Evolutionary conservation across 1,284 basidiomycete genomes (phyloP), one percentile per base, ranked within the genome.

Genomic region (Apiotrichum montevideense): DNA sequence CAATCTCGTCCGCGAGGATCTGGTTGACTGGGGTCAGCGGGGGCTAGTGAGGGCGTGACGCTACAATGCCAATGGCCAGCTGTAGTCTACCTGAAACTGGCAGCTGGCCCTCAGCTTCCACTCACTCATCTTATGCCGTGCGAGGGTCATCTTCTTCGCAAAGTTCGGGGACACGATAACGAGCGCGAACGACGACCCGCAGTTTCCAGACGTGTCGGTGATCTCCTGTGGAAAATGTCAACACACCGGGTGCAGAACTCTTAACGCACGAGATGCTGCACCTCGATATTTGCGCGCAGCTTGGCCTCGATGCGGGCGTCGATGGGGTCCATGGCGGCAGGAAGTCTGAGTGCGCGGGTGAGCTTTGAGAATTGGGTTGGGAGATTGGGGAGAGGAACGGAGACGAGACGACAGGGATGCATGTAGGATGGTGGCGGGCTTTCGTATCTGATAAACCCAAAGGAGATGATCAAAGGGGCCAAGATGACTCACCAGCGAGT

Each of bases 121-220:
- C 73, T 54, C 43, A 75, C 75, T 66, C 45, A 77, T 64, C 62
- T 75, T 75, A 61, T 77, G 75, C 54, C 75, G 54, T 33, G 70
- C 70, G 37, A 77, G 57, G 2, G 74, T 75, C 58, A 71, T 70
- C 64, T 75, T 77, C 56, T 68, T 69, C 3, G 66, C 67, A 57
- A 77, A 77, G 57, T 69, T 69, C 6, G 70, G 67, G 29, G 75
- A 75, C 5, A 77, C 75, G 39, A 77, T 66, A 6, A 66, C 68
- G 35, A 75, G 63, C 4, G 72, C 70, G 49, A 69, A 77, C 4
- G 73, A 73, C n/a, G 68, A 70, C 13, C 75, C 75, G 63, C 75
- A 77, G 56, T 77, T 77, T 29, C 73, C 75, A 3, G 74, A 76
- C 0, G 74, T 76, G 62, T 63, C 62, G 32, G 50, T 52, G 35